These are phyloP conservation scores for Auxenochlorella protothecoides DNA, from an alignment of 139 green algal species.

Conservation along the genomic window DNA sequence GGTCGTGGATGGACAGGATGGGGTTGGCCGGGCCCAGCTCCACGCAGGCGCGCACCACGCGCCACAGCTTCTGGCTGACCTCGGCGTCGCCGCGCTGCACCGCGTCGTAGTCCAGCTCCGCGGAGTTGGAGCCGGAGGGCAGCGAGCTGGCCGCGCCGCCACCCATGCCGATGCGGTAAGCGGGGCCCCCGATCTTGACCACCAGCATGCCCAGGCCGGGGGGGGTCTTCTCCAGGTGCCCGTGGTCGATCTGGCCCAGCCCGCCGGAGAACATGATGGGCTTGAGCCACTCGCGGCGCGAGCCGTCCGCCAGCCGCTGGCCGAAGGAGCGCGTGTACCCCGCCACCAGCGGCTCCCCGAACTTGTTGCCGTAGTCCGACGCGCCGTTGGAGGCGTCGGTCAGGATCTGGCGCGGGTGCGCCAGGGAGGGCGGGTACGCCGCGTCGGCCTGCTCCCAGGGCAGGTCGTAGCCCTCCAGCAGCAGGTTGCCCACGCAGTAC, in stretches of 20 bases:
- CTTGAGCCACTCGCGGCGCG: constrained; percentile 97
- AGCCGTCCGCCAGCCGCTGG: constrained; percentile 69
- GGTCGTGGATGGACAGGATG: constrained; percentile 82
- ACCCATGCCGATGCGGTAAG: constrained; percentile 98
- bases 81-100: constrained; percentile 96
- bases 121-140: constrained; percentile 58
- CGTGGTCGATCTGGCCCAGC: constrained; percentile 86
- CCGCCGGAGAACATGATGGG: constrained; percentile 98
- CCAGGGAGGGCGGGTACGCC: constrained; percentile 68
- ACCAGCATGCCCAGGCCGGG: constrained; percentile 88
- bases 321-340: constrained; percentile 94
- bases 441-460: constrained; percentile 27
- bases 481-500: constrained; percentile 95
- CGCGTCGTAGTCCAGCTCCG: constrained; percentile 97
- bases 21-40: constrained; percentile 90
- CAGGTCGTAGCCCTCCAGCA: constrained; percentile 41
- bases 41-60: constrained; percentile 92
- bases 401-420: constrained; percentile 83
- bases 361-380: constrained; percentile 99
- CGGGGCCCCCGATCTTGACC: constrained; percentile 96
- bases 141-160: constrained; percentile 85
- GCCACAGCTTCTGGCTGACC: constrained; percentile 96
- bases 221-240: constrained; percentile 61
- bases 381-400: constrained; percentile 97
- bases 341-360: constrained; percentile 92